These are phyloP conservation scores for Candida schatavii DNA, from an alignment of 805 yeast genomes.

Conservation along the genomic window DNA sequence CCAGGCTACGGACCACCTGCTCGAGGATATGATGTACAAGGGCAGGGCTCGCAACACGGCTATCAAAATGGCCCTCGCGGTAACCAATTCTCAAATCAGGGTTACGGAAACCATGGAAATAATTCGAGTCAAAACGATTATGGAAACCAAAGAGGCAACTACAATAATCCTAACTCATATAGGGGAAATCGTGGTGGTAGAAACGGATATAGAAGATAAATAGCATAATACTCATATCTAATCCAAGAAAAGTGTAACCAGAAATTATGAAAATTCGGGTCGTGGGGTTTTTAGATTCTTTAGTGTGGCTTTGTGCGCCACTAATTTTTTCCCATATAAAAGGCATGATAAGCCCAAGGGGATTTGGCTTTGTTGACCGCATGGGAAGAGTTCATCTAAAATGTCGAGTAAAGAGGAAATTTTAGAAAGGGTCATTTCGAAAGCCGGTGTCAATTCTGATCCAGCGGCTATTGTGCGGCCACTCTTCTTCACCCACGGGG, in stretches of 20 bases:
- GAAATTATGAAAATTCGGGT: too few species aligned
- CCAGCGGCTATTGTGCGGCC: conserved; percentile 4
- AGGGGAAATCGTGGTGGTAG: neutral
- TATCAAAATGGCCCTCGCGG: conserved; percentile 1
- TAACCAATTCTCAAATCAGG: conserved; percentile 12
- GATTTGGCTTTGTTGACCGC: too few species aligned
- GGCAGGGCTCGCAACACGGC: neutral
- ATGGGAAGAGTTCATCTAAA: too few species aligned
- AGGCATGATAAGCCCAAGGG: too few species aligned
- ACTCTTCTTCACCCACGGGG: conserved; percentile 1
- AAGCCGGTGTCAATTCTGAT: conserved; percentile 1
- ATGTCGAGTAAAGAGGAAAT: neutral
- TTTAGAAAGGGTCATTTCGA: neutral
- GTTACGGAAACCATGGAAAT: conserved; percentile 10
- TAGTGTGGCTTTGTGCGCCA: too few species aligned
- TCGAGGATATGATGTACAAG: conserved; percentile 2
- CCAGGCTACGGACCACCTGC: conserved; percentile 9
- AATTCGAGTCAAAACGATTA: conserved; percentile 7
- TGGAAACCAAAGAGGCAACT: conserved; percentile 3
- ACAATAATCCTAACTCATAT: neutral
- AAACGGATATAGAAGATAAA: conserved; percentile 4
- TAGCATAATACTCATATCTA: too few species aligned
- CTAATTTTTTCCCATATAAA: too few species aligned
- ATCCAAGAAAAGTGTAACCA: too few species aligned
- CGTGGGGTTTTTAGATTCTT: too few species aligned